These are phyloP conservation scores for Microdochium paspali DNA, from an alignment of 2,329 filamentous ascomycete species.

Conservation along the genomic window DNA sequence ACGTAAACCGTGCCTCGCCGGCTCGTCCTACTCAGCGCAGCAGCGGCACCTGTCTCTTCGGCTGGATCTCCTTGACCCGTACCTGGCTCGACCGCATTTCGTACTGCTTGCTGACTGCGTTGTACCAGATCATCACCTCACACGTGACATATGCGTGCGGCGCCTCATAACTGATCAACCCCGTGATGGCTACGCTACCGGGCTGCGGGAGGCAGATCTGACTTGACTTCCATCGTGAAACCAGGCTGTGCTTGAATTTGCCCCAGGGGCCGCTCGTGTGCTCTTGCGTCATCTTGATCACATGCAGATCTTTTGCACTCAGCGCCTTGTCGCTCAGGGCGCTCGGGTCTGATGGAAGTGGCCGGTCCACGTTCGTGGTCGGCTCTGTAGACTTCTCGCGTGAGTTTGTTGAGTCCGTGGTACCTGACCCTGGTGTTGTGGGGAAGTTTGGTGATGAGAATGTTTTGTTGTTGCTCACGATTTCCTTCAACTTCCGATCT, in stretches of 20 bases:
- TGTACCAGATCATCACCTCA: slow-evolving; percentile 1
- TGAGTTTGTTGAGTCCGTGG: not conserved
- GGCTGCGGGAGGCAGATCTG: not conserved
- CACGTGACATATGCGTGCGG: not conserved
- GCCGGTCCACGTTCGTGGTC: not conserved
- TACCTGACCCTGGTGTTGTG: not conserved
- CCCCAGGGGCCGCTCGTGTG: slow-evolving; percentile 19
- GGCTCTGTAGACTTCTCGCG: not conserved
- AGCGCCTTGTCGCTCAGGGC: slow-evolving; percentile 3
- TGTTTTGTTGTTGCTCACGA: not conserved
- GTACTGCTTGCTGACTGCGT: not conserved
- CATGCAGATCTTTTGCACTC: slow-evolving; percentile 19
- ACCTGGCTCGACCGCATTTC: slow-evolving; percentile 2
- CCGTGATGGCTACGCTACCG: not conserved
- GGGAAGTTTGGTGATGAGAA: not conserved
- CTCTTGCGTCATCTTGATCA: slow-evolving; percentile 13
- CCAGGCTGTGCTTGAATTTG: slow-evolving; percentile 24
- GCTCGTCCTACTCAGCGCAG: slow-evolving; percentile 5
- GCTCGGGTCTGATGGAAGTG: not conserved
- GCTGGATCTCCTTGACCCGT: slow-evolving; percentile 11
- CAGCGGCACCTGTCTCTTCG: slow-evolving; percentile 14
- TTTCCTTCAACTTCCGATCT: slow-evolving; percentile 14
- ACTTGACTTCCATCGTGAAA: not conserved
- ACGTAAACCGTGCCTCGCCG: no score
- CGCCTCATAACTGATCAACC: not conserved